Base-by-base conservation (phyloP, 2,329 filamentous ascomycete genomes). In the Xylaria sp. region DNA sequence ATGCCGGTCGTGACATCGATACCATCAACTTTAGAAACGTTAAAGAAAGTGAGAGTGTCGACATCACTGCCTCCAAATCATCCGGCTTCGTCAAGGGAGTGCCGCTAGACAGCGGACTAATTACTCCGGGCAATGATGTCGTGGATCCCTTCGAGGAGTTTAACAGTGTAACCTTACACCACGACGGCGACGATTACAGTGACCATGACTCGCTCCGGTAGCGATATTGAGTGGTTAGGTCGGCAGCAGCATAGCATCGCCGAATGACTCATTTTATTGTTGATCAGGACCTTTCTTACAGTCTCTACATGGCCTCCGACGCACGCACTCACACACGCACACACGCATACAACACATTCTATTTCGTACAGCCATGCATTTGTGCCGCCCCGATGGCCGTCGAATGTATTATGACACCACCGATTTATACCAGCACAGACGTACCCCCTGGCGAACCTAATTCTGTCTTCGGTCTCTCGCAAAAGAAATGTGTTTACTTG, bases 21-120 rank as follows among this genome's bases (percentile, higher is more conserved):
- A 97, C 94, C 0, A 81, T 96, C 71, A 99, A 99, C 76, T 99
- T 99, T 82, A 86, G 94, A 65, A 96, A 96, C 69, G 92, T 99
- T 59, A 99, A 97, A 77, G 94, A 99, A 76, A 96, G 91, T 69
- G 90, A 93, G 69, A 96, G 92, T 71, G 91, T 97, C 54, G 94
- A 99, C 74, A 87, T 95, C 52, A 85, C 84, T 61, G 83, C 84
- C 16, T 80, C 83, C 2, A 80, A 76, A 65, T 46, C 60, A 9
- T 54, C 62, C n/a, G 79, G 79, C 56, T 74, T 84, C 63, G 72
- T 80, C 52, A 91, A 91, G 76, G 91, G 92, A 1, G 91, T 96
- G 10, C 91, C 92, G 7, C 78, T 96, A 62, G 92, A 96, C 71
- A 93, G 89, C 49, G 91, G 90, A 1, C 79, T 96, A 56, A 85